Conservation (phyloP, 306 rosid genomes). For the Citrullus amarus region DNA sequence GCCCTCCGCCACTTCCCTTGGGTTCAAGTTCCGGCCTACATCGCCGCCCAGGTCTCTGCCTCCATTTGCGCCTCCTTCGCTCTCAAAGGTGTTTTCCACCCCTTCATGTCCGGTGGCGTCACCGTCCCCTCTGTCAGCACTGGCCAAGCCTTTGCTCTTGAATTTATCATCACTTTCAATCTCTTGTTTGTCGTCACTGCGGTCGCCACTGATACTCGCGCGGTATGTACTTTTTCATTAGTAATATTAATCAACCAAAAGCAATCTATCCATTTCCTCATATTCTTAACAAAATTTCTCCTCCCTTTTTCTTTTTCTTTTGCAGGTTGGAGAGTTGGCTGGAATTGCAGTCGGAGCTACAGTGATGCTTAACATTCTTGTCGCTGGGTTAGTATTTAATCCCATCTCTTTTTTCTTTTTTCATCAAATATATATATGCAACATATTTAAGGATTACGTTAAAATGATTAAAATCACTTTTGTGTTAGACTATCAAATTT, state of each 20-base stretch:
- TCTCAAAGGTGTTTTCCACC: constrained; percentile 66
- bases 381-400: constrained; percentile 36
- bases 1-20: constrained; percentile 77
- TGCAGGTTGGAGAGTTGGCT: constrained; percentile 33
- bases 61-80: constrained; percentile 75
- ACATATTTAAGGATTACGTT: not conserved
- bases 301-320: not conserved
- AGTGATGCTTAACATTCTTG: constrained; percentile 37
- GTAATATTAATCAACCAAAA: no score
- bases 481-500: no score
- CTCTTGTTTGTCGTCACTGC: constrained; percentile 64
- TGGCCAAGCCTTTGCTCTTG: constrained; percentile 75
- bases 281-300: not conserved
- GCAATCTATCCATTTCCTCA: no score
- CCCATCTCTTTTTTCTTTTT: not conserved
- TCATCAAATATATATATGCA: no score
- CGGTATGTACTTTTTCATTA: constrained; percentile 13
- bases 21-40: constrained; percentile 77
- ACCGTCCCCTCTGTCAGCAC: constrained; percentile 45
- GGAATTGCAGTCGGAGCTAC: constrained; percentile 48
- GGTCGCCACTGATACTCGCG: constrained; percentile 36
- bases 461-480: no score
- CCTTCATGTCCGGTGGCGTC: constrained; percentile 68
- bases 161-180: constrained; percentile 70
- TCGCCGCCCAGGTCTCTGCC: constrained; percentile 65